Percentiles rank a stretch among this genome's conserved stretches.
phyloP scores from a whole-genome alignment of 495 filamentous ascomycete species.

The Massariosphaeria phaeospora region DNA sequence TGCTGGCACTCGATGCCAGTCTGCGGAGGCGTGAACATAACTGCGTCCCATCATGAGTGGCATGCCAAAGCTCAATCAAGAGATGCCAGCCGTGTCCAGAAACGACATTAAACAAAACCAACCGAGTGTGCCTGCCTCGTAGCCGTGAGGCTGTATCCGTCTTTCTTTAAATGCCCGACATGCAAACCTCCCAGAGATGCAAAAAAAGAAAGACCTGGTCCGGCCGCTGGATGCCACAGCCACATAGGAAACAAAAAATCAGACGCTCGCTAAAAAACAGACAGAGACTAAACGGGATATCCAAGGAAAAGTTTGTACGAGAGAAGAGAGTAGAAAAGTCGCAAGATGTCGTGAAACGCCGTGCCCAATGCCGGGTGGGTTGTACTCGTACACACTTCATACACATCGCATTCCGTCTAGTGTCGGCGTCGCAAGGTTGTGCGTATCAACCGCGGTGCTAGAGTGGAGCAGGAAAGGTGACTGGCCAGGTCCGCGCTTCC shows the following conservation, averaged over 20 bases:
- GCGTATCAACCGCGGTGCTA: slow-evolving; percentile 28
- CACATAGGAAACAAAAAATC: slow-evolving; percentile 24
- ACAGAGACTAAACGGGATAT: slow-evolving; percentile 31
- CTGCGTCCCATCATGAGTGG: slow-evolving; percentile 29
- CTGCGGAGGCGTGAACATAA: slow-evolving; percentile 35
- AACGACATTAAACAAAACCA: slow-evolving; percentile 39
- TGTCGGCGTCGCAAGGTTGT: slow-evolving; percentile 35
- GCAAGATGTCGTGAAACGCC: slow-evolving; percentile 33
- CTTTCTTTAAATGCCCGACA: slow-evolving; percentile 49
- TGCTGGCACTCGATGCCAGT: slow-evolving; percentile 48
- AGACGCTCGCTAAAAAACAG: slow-evolving; percentile 36
- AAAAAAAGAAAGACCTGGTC: slow-evolving; percentile 38
- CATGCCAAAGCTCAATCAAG: slow-evolving; percentile 35
- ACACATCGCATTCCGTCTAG: slow-evolving; percentile 41
- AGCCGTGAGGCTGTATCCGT: slow-evolving; percentile 58
- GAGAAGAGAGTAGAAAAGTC: slow-evolving; percentile 30
- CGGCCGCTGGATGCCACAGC: slow-evolving; percentile 33
- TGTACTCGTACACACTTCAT: slow-evolving; percentile 33
- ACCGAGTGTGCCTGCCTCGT: slow-evolving; percentile 51
- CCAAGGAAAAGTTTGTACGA: slow-evolving; percentile 35
- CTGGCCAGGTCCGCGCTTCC: slow-evolving; percentile 32
- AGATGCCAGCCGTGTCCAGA: slow-evolving; percentile 43
- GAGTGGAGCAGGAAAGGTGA: slow-evolving; percentile 24
- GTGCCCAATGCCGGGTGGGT: slow-evolving; percentile 33
- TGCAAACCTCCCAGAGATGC: slow-evolving; percentile 43